Percentiles rank a stretch among this genome's conserved stretches.
phyloP scores from a whole-genome alignment of 2,329 filamentous ascomycete species.

The Myriosclerotinia curreyana region DNA sequence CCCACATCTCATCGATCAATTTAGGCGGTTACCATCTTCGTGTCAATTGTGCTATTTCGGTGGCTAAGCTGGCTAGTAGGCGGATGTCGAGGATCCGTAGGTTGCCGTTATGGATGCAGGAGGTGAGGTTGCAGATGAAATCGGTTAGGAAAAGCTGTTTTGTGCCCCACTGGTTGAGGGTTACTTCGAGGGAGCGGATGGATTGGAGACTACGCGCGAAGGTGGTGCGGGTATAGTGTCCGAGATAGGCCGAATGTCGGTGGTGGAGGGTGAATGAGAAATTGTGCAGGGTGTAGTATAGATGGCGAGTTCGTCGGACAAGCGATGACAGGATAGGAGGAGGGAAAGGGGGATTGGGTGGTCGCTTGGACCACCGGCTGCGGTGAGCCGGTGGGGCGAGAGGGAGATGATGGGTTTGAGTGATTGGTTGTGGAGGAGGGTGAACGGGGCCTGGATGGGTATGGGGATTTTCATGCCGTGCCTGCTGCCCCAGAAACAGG shows the following conservation, averaged over 20 bases:
- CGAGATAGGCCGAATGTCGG: conserved; percentile 1
- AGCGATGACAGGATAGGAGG: conserved; percentile 32
- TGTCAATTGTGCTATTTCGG: background rate
- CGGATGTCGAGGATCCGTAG: conserved; percentile 32
- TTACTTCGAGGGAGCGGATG: conserved; percentile 28
- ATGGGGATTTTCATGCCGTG: too few relatives aligned
- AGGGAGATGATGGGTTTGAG: conserved; percentile 1
- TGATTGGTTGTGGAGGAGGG: conserved; percentile 1
- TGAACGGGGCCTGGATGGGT: conserved; percentile 1
- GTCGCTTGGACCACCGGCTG: too few relatives aligned
- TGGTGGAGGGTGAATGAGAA: conserved; percentile 26
- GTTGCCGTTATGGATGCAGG: conserved; percentile 34
- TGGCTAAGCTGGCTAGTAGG: background rate
- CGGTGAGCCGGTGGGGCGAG: background rate
- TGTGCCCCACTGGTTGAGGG: conserved; percentile 30
- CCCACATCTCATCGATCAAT: too few relatives aligned
- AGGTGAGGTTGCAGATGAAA: conserved; percentile 29
- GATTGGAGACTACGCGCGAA: conserved; percentile 28
- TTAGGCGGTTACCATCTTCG: conserved; percentile 14
- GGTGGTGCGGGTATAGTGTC: background rate
- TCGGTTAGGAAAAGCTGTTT: conserved; percentile 29
- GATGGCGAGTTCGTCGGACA: conserved; percentile 34
- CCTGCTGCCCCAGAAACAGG: too few relatives aligned
- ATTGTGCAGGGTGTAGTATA: conserved; percentile 34
- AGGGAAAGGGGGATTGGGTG: conserved; percentile 29